A percentile compares a stretch with the other conserved stretches of the same genome.
Conservation (phyloP, 179 eudicot species). For the Actinidia arguta region DNA sequence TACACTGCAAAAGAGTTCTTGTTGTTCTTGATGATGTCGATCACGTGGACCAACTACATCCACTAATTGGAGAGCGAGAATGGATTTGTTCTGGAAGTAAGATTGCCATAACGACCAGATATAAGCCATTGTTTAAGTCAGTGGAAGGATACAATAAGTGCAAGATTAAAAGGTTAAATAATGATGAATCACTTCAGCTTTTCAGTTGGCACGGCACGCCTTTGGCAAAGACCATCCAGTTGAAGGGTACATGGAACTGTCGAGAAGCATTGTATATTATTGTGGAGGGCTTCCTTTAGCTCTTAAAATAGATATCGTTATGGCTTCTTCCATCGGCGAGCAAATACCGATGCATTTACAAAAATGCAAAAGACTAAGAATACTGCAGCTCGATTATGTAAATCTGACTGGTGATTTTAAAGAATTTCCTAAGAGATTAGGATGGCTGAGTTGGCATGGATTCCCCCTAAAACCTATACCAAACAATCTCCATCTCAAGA, state of each 20-base stretch:
- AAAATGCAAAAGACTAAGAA: not conserved
- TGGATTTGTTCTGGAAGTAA: not conserved
- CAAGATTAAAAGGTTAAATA: not conserved
- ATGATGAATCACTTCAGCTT: not conserved
- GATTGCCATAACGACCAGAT: not conserved
- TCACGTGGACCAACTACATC: not conserved
- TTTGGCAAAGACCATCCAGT: not conserved
- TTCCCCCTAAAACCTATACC: not conserved
- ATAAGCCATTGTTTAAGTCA: not conserved
- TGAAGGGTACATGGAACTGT: not conserved
- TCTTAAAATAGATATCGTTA: not conserved
- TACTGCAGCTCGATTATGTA: not conserved
- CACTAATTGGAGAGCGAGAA: not conserved
- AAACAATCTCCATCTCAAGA: not conserved
- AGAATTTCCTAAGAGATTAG: conserved; percentile 1
- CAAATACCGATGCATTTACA: conserved; percentile 6
- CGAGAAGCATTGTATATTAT: not conserved
- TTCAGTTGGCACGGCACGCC: conserved; percentile 9
- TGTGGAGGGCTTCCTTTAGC: conserved; percentile 13
- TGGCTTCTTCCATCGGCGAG: not conserved
- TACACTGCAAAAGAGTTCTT: not conserved
- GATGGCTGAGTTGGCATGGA: conserved; percentile 9
- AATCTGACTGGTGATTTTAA: not conserved
- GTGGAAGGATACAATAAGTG: not conserved
- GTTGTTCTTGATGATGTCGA: conserved; percentile 11